A percentile compares a stretch with the other conserved stretches of the same genome.
phyloP scores from a whole-genome alignment of 2,329 filamentous ascomycete species.

The Sodiomyces alkalinus region DNA sequence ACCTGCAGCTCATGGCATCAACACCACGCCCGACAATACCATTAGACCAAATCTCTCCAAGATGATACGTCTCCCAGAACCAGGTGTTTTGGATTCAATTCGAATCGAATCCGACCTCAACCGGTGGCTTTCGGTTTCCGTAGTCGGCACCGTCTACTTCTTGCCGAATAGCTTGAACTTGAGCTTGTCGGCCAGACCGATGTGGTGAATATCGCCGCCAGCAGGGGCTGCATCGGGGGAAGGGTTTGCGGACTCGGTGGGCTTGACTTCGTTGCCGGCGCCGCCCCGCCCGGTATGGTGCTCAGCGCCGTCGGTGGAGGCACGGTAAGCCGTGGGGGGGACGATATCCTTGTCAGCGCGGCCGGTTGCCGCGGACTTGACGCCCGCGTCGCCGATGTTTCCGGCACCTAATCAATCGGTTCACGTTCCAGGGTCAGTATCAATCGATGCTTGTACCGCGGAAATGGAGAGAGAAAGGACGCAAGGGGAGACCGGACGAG shows the following conservation, averaged over 20 bases:
- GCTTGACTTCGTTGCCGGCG: conserved; percentile 37
- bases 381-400: conserved; percentile 38
- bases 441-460: too few species aligned
- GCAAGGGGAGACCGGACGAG: too few species aligned
- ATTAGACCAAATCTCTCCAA: too few species aligned
- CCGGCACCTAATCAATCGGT: conserved; percentile 28
- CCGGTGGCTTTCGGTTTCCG: too few species aligned
- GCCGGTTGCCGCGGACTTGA: conserved; percentile 13
- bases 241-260: conserved; percentile 11
- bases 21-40: too few species aligned
- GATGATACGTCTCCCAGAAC: too few species aligned
- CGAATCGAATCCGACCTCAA: too few species aligned
- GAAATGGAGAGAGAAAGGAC: too few species aligned
- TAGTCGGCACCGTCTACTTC: conserved; percentile 20
- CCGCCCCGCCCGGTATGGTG: conserved; percentile 46
- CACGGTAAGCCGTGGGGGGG: conserved; percentile 34
- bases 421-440: too few species aligned
- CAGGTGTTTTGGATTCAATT: too few species aligned
- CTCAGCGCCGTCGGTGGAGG: conserved; percentile 29
- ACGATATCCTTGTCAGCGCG: conserved; percentile 37
- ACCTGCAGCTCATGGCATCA: too few species aligned
- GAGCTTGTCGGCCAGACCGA: conserved; percentile 39
- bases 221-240: conserved; percentile 13
- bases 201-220: conserved; percentile 15
- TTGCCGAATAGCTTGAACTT: conserved; percentile 38